Conservation (phyloP, 108 stramenopile genomes). For the Fragilaria crotonensis region DNA sequence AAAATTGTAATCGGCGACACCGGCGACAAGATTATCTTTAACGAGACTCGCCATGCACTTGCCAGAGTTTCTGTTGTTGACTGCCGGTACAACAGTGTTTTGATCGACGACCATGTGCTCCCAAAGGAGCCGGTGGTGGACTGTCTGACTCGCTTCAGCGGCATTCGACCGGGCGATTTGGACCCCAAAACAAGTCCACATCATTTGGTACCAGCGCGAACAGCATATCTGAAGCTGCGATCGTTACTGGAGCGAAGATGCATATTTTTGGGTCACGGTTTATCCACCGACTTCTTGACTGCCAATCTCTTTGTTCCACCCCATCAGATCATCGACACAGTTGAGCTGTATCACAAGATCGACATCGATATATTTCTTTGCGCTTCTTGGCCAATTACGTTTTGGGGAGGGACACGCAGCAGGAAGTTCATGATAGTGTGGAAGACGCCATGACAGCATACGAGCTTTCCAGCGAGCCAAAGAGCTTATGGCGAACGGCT, state of each 20-base stretch:
- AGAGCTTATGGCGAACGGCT: conserved; percentile 49
- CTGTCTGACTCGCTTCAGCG: conserved; percentile 92
- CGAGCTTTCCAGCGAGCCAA: conserved; percentile 61
- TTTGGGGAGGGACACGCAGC: conserved; percentile 86
- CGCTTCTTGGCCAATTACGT: conserved; percentile 87
- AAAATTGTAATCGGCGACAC: conserved; percentile 56
- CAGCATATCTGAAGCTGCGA: conserved; percentile 88
- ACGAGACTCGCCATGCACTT: conserved; percentile 74
- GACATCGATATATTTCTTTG: conserved; percentile 83
- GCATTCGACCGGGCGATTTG: conserved; percentile 79
- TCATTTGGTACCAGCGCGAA: conserved; percentile 74
- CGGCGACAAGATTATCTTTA: conserved; percentile 70
- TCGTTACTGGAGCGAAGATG: conserved; percentile 82
- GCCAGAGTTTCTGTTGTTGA: conserved; percentile 86
- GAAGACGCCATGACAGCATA: conserved; percentile 87
- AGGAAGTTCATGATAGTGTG: conserved; percentile 91
- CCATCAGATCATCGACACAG: conserved; percentile 91
- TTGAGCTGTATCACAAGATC: conserved; percentile 78
- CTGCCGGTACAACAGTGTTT: conserved; percentile 44
- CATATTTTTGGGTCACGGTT: conserved; percentile 86
- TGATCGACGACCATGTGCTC: conserved; percentile 91
- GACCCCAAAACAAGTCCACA: conserved; percentile 77
- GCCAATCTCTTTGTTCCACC: conserved; percentile 86
- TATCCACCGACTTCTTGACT: conserved; percentile 78
- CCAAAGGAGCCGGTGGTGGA: conserved; percentile 90